These are phyloP conservation scores for Erythrobasidium hasegawianum DNA, from an alignment of 1,284 basidiomycete genomes.

Conservation along the genomic window DNA sequence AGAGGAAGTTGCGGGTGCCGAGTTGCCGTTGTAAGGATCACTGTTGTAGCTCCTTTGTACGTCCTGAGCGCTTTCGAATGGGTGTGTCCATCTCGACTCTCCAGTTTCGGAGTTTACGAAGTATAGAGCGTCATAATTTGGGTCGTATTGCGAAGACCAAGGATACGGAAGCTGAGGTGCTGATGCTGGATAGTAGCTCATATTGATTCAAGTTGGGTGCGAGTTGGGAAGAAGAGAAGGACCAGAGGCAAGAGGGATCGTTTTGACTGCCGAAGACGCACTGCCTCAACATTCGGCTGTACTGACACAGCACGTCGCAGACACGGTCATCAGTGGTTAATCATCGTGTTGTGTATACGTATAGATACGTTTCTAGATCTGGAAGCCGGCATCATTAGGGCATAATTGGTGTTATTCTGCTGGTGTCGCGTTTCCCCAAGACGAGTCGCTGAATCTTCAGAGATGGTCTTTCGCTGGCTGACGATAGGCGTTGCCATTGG, in stretches of 20 bases:
- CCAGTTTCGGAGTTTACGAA: constrained; percentile 50
- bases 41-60: neutral
- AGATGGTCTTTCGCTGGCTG: constrained; percentile 5
- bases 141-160: constrained; percentile 46
- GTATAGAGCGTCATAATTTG: constrained; percentile 52
- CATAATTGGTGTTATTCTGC: too few species aligned
- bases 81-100: constrained; percentile 16
- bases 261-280: neutral
- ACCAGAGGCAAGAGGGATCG: neutral
- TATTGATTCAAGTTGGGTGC: neutral
- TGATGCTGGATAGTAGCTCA: constrained; percentile 8
- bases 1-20: too few species aligned
- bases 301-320: too few species aligned
- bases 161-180: constrained; percentile 35
- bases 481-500: constrained; percentile 26
- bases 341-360: too few species aligned
- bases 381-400: too few species aligned
- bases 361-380: too few species aligned
- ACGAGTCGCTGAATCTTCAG: neutral
- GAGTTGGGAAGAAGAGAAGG: neutral
- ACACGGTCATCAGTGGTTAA: too few species aligned
- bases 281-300: neutral
- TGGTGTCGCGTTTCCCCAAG: too few species aligned
- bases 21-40: neutral
- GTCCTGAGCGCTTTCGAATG: neutral